Evolutionary conservation across 2,329 filamentous ascomycete species (phyloP), one percentile per base, ranked within the genome.

Genomic region (Pseudonectria buxi): DNA sequence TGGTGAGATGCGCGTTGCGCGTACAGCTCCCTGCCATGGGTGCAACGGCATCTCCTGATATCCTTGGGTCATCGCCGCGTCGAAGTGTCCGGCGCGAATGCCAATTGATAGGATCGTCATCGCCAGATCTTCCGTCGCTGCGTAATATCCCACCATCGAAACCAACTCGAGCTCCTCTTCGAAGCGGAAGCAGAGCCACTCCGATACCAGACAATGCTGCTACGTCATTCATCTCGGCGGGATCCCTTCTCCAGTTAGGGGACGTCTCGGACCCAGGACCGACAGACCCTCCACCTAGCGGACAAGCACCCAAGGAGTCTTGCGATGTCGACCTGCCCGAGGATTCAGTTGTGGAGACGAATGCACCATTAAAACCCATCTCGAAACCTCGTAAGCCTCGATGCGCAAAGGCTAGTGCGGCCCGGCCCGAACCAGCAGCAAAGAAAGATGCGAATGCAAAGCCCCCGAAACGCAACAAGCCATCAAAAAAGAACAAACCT

Each of bases 111-210:
- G 42, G 51, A 7, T 72, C 72, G 0, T 76, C 72, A 1, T 76
- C 74, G 4, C 72, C 74, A n/a, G 64, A 63, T n/a, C 54, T 78
- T 1, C 75, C 75, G 3, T 65, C 73, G 0, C 54, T 78, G 0
- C 61, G 62, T 26, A 65, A 76, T 3, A 52, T 78, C 9, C 44
- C 72, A 2, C 57, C 62, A 3, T 67, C 63, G 28, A 44, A 41
- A 15, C 44, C 49, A 10, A 61, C 47, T 16, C 58, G 47, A 10
- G 47, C 62, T 3, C 28, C 58, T 2, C 40, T 65, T 9, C 52
- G 51, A 27, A 63, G 53, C 27, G 65, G 61, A 6, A 66, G 54
- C 41, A 57, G 58, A 40, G 57, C 58, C 3, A 44, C 57, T 2
- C 46, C 62, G 4, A 59, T 68, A 25, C 59, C 67, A 4, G 42